Base-by-base conservation (phyloP, 2,329 filamentous ascomycete species). In the Talaromyces rugulosus region DNA sequence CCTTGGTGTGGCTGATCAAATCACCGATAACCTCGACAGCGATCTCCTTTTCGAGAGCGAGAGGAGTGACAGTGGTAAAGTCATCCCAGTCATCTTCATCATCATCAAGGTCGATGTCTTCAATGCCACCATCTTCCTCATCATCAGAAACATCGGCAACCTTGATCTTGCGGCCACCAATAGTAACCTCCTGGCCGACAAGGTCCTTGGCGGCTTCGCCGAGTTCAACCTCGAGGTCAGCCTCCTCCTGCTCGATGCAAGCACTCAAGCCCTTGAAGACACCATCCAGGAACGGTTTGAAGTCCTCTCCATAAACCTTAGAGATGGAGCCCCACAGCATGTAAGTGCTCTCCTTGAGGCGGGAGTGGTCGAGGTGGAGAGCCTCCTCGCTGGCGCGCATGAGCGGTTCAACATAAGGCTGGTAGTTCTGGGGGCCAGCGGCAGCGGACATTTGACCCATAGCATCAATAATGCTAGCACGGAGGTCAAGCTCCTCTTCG, bases 41-140 rank as follows among this genome's bases (percentile, higher is more conserved):
- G 69, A 98, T 96, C 78, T 99, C 95, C 80, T 98, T 97, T 83
- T 98, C 95, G 70, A 96, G 86, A 28, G 94, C 92, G 60, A 97
- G 86, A 59, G 92, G 92, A 30, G 92, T 96, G 65, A 96, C 90
- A 57, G 91, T 91, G 62, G 87, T 88, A 55, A 96, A 83, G 69
- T 92, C 90, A 69, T 92, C 89, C 85, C 91, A 92, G 64, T 92
- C 91, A 62, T 92, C 91, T 51, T 94, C 90, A 42, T 92, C 90
- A 42, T 92, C 89, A 53, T 92, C 90, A 14, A 89, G 83, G 65
- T 89, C 89, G 64, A 88, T 85, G 36, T 86, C 83, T 62, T 85
- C 80, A 51, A 82, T 80, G 58, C 86, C 85, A 58, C 84, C 83
- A 42, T 86, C 87, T 40, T 86, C 87, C 40, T 86, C 87, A 52